Evolutionary conservation across 192 early-diverging fungal species (phyloP).

Genomic region (Gryganskiella cystojenkinii): DNA sequence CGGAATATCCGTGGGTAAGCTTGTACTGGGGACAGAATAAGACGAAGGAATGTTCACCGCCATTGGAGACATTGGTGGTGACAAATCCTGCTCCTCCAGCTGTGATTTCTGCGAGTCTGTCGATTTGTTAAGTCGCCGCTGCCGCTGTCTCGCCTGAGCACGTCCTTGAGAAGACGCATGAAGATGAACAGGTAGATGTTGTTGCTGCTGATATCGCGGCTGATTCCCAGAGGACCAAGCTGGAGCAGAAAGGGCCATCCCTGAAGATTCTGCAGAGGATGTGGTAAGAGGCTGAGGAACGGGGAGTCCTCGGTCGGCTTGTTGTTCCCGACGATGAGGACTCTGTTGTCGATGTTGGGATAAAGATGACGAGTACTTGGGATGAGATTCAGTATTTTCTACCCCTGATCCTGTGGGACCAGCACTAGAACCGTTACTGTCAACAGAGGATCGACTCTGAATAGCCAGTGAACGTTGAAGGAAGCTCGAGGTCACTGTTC

Average conservation of each 20-base stretch:
- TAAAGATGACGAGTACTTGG: background rate
- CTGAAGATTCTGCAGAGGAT: constrained; percentile 5
- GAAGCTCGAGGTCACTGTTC: constrained; percentile 16
- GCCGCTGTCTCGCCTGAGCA: constrained; percentile 19
- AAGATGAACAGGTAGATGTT: constrained; percentile 10
- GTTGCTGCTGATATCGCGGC: constrained; percentile 16
- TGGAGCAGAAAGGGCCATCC: constrained; percentile 19
- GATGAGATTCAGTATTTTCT: background rate
- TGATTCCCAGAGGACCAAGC: constrained; percentile 24
- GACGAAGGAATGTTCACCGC: constrained; percentile 35
- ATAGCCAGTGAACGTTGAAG: background rate
- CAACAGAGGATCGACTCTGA: constrained; percentile 21
- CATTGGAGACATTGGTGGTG: constrained; percentile 38
- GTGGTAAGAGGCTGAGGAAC: constrained; percentile 13
- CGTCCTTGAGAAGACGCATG: constrained; percentile 10
- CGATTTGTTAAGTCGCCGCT: constrained; percentile 30
- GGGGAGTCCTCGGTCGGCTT: constrained; percentile 15
- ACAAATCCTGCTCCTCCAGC: constrained; percentile 42
- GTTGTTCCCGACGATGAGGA: constrained; percentile 3
- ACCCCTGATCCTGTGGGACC: background rate
- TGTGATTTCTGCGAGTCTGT: constrained; percentile 40
- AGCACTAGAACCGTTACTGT: constrained; percentile 13
- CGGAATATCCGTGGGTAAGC: constrained; percentile 38
- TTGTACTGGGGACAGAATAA: constrained; percentile 11
- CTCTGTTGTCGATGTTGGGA: too few relatives aligned